A percentile compares a stretch with the other conserved stretches of the same genome.
Evolutionary conservation across 768 basidiomycete genomes (phyloP).

Genomic region (Hericium erinaceus): DNA sequence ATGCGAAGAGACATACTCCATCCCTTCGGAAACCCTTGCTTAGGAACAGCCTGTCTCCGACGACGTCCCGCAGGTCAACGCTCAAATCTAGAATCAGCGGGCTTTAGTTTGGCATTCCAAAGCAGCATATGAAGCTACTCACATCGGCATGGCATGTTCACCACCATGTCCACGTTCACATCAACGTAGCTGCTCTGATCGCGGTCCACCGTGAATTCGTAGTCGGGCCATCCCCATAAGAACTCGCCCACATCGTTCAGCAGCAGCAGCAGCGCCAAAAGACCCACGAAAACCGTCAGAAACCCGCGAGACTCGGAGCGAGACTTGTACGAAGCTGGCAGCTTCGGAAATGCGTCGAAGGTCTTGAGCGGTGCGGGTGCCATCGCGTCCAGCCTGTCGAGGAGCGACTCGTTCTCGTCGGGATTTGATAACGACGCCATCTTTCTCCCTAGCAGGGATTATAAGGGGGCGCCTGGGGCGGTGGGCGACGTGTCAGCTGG

Average conservation of each 20-base stretch:
- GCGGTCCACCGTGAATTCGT: constrained; percentile 79
- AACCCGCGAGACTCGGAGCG: constrained; percentile 14
- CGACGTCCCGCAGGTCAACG: constrained; percentile 84
- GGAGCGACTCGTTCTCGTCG: constrained; percentile 7
- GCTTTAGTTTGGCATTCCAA: background rate
- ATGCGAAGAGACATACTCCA: constrained; percentile 42
- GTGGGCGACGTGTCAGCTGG: background rate
- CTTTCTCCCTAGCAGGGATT: background rate
- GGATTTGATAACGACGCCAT: background rate
- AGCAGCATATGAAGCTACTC: constrained; percentile 25
- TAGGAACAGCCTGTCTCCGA: constrained; percentile 88
- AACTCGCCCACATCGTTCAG: constrained; percentile 88
- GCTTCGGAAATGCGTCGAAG: constrained; percentile 33
- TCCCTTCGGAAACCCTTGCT: constrained; percentile 76
- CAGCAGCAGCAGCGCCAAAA: constrained; percentile 63
- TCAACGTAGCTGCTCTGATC: constrained; percentile 53
- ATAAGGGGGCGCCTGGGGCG: background rate
- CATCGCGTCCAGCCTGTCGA: constrained; percentile 19
- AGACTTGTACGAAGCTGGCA: constrained; percentile 27
- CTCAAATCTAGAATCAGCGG: constrained; percentile 48
- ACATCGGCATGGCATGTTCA: constrained; percentile 93
- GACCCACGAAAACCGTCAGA: constrained; percentile 50
- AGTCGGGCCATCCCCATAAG: constrained; percentile 89
- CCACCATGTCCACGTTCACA: constrained; percentile 87
- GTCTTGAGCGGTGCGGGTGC: constrained; percentile 20